phyloP scores from a whole-genome alignment of 805 yeast genomes.

The Cyberlindnera samutprakarnensis region DNA sequence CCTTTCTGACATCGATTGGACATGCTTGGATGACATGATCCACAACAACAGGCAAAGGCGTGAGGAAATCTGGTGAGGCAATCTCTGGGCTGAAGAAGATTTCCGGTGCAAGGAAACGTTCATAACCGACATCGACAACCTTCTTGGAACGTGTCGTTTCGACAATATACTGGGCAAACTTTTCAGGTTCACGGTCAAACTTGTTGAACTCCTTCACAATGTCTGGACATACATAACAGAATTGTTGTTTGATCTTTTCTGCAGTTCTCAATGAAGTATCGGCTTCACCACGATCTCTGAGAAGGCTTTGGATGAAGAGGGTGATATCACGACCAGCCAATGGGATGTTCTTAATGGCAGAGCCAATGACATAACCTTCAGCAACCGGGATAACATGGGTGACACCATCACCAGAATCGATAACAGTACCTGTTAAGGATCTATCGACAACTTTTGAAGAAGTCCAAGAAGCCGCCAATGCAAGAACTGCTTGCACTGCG shows the following conservation, averaged over 20 bases:
- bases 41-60: conserved; percentile 94
- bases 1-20: conserved; percentile 97
- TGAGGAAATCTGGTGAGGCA: conserved; percentile 87
- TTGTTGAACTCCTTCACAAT: conserved; percentile 93
- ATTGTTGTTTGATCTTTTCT: conserved; percentile 92
- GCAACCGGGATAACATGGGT: conserved; percentile 99
- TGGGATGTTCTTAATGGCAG: conserved; percentile 95
- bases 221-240: conserved; percentile 96
- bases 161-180: conserved; percentile 87
- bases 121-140: conserved; percentile 93
- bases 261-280: conserved; percentile 95
- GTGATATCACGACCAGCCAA: conserved; percentile 99
- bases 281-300: conserved; percentile 94
- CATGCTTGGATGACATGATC: conserved; percentile 92
- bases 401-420: conserved; percentile 98
- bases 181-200: conserved; percentile 88
- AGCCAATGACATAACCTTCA: conserved; percentile 97
- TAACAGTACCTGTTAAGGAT: conserved; percentile 96
- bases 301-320: conserved; percentile 79
- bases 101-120: conserved; percentile 97
- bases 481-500: conserved; percentile 98
- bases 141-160: conserved; percentile 59
- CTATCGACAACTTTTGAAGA: conserved; percentile 91
- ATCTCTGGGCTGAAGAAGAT: conserved; percentile 97
- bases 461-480: conserved; percentile 99